Base-by-base conservation (phyloP, 371 early-diverging fungal species). In the Apophysomyces variabilis region DNA sequence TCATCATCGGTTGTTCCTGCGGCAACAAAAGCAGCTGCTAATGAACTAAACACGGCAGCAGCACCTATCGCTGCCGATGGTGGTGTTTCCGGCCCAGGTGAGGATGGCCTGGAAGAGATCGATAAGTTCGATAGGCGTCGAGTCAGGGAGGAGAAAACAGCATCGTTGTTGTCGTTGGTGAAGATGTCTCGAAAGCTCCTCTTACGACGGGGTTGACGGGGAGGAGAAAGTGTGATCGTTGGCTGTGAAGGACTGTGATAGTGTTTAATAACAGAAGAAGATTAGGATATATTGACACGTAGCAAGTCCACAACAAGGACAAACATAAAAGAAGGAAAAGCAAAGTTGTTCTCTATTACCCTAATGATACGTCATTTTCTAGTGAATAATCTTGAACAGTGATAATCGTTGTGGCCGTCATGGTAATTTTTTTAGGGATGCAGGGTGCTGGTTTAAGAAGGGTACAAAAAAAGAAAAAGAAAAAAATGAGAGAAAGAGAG, bases 211-310 rank as follows among this genome's bases (percentile, higher is more conserved):
- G 45, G 35, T 50, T 36, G 16, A 14, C 37, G 41, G 18, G 70
- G 57, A 18, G 70, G 70, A n/a, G 70, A 69, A 13, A 69, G 64
- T 7, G 62, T 69, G 43, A 69, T 69, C 5, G 70, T 65, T 7
- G 70, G 70, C n/a, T 67, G 66, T 14, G 54, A 8, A 8, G 54
- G 9, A 50, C 54, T 50, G 13, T 50, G 16, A 11, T 50, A 7
- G 32, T 26, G 32, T 26, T 26, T 26, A 26, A 26, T 26, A 26
- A 26, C 3, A 26, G 32, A 26, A 3, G 32, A 26, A 26, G 32
- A 26, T 3, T 26, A 26, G 32, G 32, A 26, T 26, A 21, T 47
- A 7, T n/a, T 16, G 16, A 50, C n/a, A n/a, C 7, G 8, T 5
- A 21, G 21, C 21, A 16, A 21, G 21, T n/a, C 46, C n/a, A 21